These are phyloP conservation scores for Fusarium heterosporum DNA, from an alignment of 2,329 filamentous ascomycete genomes.

Conservation along the genomic window DNA sequence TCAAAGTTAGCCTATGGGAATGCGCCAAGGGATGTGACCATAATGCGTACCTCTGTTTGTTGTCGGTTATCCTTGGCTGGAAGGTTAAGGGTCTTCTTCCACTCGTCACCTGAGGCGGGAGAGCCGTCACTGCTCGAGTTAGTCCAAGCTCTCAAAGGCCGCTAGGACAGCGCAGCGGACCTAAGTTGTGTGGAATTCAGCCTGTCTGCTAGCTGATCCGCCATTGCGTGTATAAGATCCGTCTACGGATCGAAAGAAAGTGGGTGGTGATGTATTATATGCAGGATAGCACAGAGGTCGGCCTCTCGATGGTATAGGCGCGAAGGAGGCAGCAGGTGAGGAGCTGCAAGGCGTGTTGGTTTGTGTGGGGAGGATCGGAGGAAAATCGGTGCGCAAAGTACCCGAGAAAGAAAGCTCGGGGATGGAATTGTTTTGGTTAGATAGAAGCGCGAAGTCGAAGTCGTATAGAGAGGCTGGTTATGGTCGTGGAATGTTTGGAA, in stretches of 20 bases:
- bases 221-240: conserved; percentile 53
- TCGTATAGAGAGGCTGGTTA: conserved; percentile 30
- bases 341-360: conserved; percentile 36
- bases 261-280: conserved; percentile 35
- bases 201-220: conserved; percentile 60
- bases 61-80: conserved; percentile 80
- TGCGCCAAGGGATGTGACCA: conserved; percentile 10
- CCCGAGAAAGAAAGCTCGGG: conserved; percentile 33
- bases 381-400: conserved; percentile 38
- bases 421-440: conserved; percentile 25
- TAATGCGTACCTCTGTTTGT: conserved; percentile 76
- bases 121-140: conserved; percentile 60
- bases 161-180: conserved; percentile 49
- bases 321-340: conserved; percentile 35
- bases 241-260: conserved; percentile 43
- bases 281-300: conserved; percentile 41
- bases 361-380: conserved; percentile 30
- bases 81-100: conserved; percentile 79
- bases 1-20: conserved; percentile 36
- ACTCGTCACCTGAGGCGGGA: conserved; percentile 67
- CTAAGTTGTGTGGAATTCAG: conserved; percentile 57
- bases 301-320: conserved; percentile 30
- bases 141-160: conserved; percentile 48
- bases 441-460: conserved; percentile 31
- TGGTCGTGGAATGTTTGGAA: conserved; percentile 31